Conservation (phyloP, 176 grass and related monocot species). For the Dendrocalamus sinicus region DNA sequence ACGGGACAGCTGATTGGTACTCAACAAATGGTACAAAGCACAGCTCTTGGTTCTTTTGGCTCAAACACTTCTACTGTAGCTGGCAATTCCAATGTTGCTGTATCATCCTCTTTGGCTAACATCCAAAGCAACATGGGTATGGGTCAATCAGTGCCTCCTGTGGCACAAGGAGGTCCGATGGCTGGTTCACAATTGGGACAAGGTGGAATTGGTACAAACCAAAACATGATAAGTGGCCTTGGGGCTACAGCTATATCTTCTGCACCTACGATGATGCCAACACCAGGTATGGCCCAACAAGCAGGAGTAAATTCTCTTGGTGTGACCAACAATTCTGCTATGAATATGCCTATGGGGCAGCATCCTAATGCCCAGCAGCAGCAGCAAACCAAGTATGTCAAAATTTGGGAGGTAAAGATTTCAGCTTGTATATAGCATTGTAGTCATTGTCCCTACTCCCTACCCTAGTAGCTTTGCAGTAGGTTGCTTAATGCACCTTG, state of each 20-base stretch:
- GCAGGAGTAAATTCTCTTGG: constrained; percentile 72
- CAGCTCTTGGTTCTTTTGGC: constrained; percentile 66
- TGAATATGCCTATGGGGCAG: constrained; percentile 75
- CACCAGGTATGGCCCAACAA: constrained; percentile 82
- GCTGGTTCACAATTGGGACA: constrained; percentile 77
- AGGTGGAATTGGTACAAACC: constrained; percentile 72
- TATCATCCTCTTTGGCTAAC: constrained; percentile 62
- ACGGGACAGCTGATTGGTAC: constrained; percentile 56
- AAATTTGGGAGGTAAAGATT: constrained; percentile 92
- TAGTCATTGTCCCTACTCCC: neutral
- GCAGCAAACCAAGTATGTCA: constrained; percentile 78
- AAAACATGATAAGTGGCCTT: constrained; percentile 69
- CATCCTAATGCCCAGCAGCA: constrained; percentile 74
- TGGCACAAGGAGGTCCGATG: constrained; percentile 65
- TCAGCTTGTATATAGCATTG: constrained; percentile 18
- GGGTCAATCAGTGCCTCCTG: constrained; percentile 62
- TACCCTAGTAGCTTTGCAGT: constrained; percentile 28
- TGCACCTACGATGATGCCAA: constrained; percentile 84
- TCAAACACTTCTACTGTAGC: constrained; percentile 60
- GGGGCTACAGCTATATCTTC: constrained; percentile 59
- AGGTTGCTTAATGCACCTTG: constrained; percentile 18
- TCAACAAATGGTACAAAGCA: constrained; percentile 67
- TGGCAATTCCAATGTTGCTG: constrained; percentile 67
- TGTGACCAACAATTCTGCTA: constrained; percentile 65
- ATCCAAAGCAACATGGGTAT: constrained; percentile 68